Evolutionary conservation across 2,329 filamentous ascomycete species (phyloP).

Genomic region (Cercospora brassicicola): DNA sequence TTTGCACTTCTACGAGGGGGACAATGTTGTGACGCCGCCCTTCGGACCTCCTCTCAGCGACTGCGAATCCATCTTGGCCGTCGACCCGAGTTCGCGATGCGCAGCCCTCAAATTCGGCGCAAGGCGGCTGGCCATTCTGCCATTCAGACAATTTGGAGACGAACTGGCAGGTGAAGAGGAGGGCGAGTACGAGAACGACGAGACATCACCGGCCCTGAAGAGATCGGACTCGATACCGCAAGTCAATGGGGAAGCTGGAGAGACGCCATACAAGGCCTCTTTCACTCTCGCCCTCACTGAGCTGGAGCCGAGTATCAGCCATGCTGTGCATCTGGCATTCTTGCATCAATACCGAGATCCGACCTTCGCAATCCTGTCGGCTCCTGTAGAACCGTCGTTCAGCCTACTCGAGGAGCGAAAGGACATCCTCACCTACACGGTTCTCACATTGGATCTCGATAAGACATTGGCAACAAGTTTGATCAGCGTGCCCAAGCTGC

Average conservation of each 20-base stretch:
- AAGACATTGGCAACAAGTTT: slow-evolving; percentile 92
- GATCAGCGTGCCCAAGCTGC: slow-evolving; percentile 78
- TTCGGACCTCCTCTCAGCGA: slow-evolving; percentile 76
- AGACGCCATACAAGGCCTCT: slow-evolving; percentile 79
- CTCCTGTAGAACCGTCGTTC: slow-evolving; percentile 69
- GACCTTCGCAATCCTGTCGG: slow-evolving; percentile 91
- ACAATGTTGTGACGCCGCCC: slow-evolving; percentile 63
- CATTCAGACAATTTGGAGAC: slow-evolving; percentile 82
- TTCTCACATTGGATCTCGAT: slow-evolving; percentile 91
- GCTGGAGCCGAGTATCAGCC: slow-evolving; percentile 80
- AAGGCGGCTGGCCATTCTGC: slow-evolving; percentile 86
- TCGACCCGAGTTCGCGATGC: slow-evolving; percentile 89
- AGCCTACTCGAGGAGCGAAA: slow-evolving; percentile 73
- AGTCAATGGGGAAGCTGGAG: slow-evolving; percentile 42
- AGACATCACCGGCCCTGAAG: slow-evolving; percentile 35
- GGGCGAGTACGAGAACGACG: slow-evolving; percentile 68
- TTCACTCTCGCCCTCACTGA: slow-evolving; percentile 90
- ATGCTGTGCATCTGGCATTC: slow-evolving; percentile 89
- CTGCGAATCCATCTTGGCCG: slow-evolving; percentile 77
- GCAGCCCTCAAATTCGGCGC: slow-evolving; percentile 90
- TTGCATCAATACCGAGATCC: slow-evolving; percentile 96
- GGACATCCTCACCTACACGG: slow-evolving; percentile 85
- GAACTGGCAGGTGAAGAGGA: slow-evolving; percentile 76
- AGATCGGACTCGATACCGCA: slow-evolving; percentile 22
- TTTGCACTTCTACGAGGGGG: slow-evolving; percentile 97